Conservation (phyloP, 2,329 filamentous ascomycete species). For the Ophiocordyceps camponoti-saundersi region DNA sequence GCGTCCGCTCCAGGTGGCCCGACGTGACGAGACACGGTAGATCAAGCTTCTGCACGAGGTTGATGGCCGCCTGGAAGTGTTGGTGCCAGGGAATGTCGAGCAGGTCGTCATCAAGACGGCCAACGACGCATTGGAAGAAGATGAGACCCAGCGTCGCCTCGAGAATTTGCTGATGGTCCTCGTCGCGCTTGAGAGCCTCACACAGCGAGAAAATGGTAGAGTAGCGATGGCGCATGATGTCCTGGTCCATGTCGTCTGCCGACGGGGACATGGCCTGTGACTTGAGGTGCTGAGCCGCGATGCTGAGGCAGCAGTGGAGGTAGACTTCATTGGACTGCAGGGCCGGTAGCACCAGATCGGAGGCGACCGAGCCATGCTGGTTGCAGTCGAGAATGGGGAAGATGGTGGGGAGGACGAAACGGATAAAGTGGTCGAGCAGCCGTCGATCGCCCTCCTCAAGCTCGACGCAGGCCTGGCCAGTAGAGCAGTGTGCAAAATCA, state of each 20-base stretch:
- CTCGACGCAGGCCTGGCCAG: conserved; percentile 54
- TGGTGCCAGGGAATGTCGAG: conserved; percentile 94
- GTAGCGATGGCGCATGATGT: conserved; percentile 85
- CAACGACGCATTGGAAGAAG: conserved; percentile 88
- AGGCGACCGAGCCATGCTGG: conserved; percentile 65
- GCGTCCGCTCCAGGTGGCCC: conserved; percentile 38
- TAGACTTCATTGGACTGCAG: conserved; percentile 86
- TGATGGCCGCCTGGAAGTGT: conserved; percentile 84
- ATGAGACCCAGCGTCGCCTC: conserved; percentile 91
- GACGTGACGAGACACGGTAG: conserved; percentile 51
- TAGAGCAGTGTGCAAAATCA: conserved; percentile 56
- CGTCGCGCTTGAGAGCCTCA: conserved; percentile 62
- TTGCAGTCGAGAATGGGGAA: conserved; percentile 88
- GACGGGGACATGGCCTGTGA: conserved; percentile 42
- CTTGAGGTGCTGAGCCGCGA: conserved; percentile 84
- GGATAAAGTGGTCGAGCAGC: conserved; percentile 79
- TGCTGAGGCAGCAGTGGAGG: conserved; percentile 87
- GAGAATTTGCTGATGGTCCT: conserved; percentile 72
- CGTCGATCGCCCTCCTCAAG: conserved; percentile 78
- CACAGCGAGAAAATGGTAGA: conserved; percentile 76
- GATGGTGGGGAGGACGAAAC: conserved; percentile 71
- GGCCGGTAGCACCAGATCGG: conserved; percentile 72
- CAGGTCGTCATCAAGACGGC: conserved; percentile 65
- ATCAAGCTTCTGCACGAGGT: conserved; percentile 70
- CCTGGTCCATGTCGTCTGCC: conserved; percentile 61